Evolutionary conservation across 345 rosid genomes (phyloP), one percentile per base, ranked within the genome.

Genomic region (Populus tremula): DNA sequence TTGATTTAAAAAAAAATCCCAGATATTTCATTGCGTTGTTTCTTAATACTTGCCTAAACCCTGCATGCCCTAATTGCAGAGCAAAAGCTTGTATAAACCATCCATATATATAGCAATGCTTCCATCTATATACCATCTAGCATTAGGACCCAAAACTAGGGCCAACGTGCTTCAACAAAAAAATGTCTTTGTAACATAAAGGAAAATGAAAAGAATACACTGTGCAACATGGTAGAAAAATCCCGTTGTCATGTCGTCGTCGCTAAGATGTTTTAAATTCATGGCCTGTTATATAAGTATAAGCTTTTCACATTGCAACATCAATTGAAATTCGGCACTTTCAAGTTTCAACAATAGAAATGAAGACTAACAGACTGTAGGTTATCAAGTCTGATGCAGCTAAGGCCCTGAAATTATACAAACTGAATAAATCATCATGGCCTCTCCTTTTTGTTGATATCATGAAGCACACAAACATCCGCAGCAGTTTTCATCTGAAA

Each of bases 401-500:
- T 23, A 21, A 41, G 25, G 50, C 33, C 23, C 72, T 43, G 29
- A 31, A 38, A 39, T 45, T 18, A 20, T 31, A 16, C 27, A 5
- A 56, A 0, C 56, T 54, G 20, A 18, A 20, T 10, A 61, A 70
- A 69, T 36, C 12, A 29, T 62, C 50, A 77, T 21, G 31, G 45
- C 62, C 67, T 65, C 63, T 31, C 75, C 75, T 91, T 91, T 79
- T 84, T 94, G 84, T 88, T 88, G 67, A 86, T 89, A 82, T 94
- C 98, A 74, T 87, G 84, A 76, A 90, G 87, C 75, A 94, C 97
- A 71, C 98, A 91, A 35, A 85, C 78, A 72, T 94, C 98, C n/a
- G 98, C 97, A 9, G 98, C 98, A 6, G 97, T 93, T 91, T 93
- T 94, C 93, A 94, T 84, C 98, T 94, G 92, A 67, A 82, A 78